Conservation (phyloP, 2,329 filamentous ascomycete genomes). For the Fusarium sp. region DNA sequence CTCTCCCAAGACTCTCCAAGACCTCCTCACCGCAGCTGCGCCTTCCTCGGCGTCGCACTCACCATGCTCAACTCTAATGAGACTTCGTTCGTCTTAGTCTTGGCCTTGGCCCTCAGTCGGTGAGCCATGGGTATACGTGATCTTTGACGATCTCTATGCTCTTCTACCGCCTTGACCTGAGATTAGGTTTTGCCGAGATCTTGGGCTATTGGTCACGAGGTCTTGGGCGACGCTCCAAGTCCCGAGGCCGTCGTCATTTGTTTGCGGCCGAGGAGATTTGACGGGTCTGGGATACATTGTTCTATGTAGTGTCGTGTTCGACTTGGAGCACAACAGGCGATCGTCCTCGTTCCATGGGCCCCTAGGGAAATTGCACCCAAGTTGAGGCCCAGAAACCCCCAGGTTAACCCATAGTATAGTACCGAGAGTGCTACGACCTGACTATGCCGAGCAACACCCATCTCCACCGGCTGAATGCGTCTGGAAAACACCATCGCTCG, state of each 20-base stretch:
- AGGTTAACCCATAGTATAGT: too few species aligned
- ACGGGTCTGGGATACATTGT: neutral
- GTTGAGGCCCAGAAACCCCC: too few species aligned
- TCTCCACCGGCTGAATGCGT: neutral
- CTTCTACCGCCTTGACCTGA: neutral
- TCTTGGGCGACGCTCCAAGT: slow-evolving; percentile 1
- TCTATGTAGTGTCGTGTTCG: too few species aligned
- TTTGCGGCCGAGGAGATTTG: slow-evolving; percentile 19
- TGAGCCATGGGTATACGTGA: neutral
- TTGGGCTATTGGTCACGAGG: neutral
- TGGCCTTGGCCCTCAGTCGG: slow-evolving; percentile 3
- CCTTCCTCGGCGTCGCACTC: slow-evolving; percentile 22
- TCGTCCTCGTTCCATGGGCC: too few species aligned
- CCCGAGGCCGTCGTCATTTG: neutral
- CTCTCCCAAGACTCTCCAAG: neutral
- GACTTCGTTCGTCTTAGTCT: neutral
- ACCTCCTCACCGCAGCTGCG: slow-evolving; percentile 19
- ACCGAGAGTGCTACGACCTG: too few species aligned
- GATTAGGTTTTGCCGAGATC: slow-evolving; percentile 2
- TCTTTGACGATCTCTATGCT: neutral
- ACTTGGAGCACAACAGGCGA: too few species aligned
- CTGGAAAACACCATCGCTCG: neutral
- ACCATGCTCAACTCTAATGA: too few species aligned
- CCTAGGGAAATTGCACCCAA: too few species aligned
- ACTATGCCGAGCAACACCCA: neutral